A percentile compares a stretch with the other conserved stretches of the same genome.
Evolutionary conservation across 1,284 basidiomycete species (phyloP).

Genomic region (Ustilago crameri): DNA sequence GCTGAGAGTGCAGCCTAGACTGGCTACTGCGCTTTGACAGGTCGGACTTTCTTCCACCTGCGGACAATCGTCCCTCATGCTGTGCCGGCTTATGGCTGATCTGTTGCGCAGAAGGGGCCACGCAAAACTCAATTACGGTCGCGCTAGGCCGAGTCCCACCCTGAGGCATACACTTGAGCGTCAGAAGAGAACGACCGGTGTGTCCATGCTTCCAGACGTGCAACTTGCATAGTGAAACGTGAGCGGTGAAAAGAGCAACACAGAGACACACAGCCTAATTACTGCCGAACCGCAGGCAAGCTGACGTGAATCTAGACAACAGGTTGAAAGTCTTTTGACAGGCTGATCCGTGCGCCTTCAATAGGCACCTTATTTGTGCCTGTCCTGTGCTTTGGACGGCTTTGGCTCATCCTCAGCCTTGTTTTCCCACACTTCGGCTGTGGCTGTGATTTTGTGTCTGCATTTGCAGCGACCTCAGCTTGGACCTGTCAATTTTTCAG

Average conservation of each 20-base stretch:
- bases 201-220: too few relatives aligned
- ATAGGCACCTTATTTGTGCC: too few relatives aligned
- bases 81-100: neutral
- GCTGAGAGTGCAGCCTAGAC: neutral
- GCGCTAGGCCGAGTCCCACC: slow-evolving; percentile 1
- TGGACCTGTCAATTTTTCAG: too few relatives aligned
- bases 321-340: too few relatives aligned
- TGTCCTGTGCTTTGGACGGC: too few relatives aligned
- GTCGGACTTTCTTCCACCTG: neutral
- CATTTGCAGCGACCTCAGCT: too few relatives aligned
- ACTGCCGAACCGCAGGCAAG: slow-evolving; percentile 14
- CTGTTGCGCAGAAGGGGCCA: neutral
- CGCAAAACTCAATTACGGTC: neutral
- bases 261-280: slow-evolving; percentile 10
- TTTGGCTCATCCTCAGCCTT: too few relatives aligned
- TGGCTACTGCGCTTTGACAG: neutral
- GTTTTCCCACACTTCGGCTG: too few relatives aligned
- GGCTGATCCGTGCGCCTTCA: slow-evolving; percentile 5
- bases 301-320: neutral
- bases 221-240: too few relatives aligned
- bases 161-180: too few relatives aligned
- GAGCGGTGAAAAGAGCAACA: slow-evolving; percentile 11
- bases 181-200: too few relatives aligned
- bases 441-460: neutral
- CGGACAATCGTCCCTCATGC: too few relatives aligned